Evolutionary conservation across 768 basidiomycete genomes (phyloP), one percentile per base, ranked within the genome.

Genomic region (Phanerochaete carnosa): DNA sequence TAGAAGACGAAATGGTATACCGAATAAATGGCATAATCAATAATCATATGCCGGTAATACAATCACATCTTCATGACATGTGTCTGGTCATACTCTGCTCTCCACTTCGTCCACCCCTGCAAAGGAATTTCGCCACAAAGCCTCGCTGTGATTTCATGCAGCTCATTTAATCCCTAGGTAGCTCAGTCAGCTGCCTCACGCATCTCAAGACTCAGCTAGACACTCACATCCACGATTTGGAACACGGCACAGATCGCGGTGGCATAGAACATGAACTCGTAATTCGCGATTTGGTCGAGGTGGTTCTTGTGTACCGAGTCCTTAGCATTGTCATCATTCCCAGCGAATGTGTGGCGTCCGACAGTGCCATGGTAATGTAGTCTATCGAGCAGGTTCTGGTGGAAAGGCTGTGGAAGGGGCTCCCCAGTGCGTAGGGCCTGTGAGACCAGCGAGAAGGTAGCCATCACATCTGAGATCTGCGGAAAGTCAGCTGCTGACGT

Each of bases 391-490:
- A 83, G 72, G 28, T 70, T 76, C 26, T 69, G 69, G 19, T 76
- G 77, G 12, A 79, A 72, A 1, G 79, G 75, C 47, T 77, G 66
- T 32, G 77, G 80, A 43, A 83, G 68, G 0, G 81, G 79, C 37
- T 78, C 76, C 28, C 76, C 79, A 1, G 74, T 79, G 13, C 75
- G 75, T 16, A 83, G 75, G 0, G 79, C 75, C 54, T 79, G 77
- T 0, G 80, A 73, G 57, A 82, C 70, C 22, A 81, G 67, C 7
- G 74, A 62, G 63, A 82, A 80, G 7, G 73, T 71, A 0, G 79
- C 70, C 60, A 82, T 74, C 8, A 82, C 76, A 58, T 83, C 82
- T 28, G 71, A 68, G 51, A 74, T 75, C 75, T 79, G 61, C 5
- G 30, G 32, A 29, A 30, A 12, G 30, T 30, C n/a, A 54, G 16